A percentile compares a stretch with the other conserved stretches of the same genome.
phyloP scores from a whole-genome alignment of 192 early-diverging fungal species.

The Backusella luteola region DNA sequence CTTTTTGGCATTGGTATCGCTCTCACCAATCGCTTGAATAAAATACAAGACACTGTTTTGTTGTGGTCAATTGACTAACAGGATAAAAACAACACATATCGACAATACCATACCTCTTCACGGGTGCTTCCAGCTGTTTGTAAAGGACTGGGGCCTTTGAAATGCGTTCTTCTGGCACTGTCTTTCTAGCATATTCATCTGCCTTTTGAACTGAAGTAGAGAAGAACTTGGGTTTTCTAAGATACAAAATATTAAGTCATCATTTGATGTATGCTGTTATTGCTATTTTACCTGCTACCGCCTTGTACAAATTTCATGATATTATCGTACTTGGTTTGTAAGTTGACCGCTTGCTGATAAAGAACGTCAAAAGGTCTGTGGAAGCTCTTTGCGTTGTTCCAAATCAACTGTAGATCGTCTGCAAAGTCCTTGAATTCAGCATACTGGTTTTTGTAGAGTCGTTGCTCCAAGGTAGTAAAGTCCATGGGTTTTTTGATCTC shows the following conservation, averaged over 20 bases:
- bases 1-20: not conserved
- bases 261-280: not conserved
- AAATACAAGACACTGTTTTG: constrained; percentile 15
- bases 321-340: not conserved
- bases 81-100: no score
- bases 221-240: not conserved
- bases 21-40: constrained; percentile 10
- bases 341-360: constrained; percentile 17
- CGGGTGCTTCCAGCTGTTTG: not conserved
- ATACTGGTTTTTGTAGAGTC: constrained; percentile 44
- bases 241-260: not conserved
- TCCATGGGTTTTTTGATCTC: constrained; percentile 55
- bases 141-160: not conserved
- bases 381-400: constrained; percentile 38
- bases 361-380: constrained; percentile 20
- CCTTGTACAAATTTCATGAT: not conserved
- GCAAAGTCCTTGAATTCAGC: constrained; percentile 35
- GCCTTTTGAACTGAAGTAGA: constrained; percentile 2
- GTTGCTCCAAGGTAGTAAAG: constrained; percentile 46
- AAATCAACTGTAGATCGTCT: constrained; percentile 41
- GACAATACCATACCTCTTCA: not conserved
- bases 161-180: constrained; percentile 9
- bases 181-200: not conserved
- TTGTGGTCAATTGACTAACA: not conserved
- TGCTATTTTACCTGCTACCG: not conserved